Conservation (phyloP, 2,329 filamentous ascomycete genomes). For the Penicillium vulpinum region DNA sequence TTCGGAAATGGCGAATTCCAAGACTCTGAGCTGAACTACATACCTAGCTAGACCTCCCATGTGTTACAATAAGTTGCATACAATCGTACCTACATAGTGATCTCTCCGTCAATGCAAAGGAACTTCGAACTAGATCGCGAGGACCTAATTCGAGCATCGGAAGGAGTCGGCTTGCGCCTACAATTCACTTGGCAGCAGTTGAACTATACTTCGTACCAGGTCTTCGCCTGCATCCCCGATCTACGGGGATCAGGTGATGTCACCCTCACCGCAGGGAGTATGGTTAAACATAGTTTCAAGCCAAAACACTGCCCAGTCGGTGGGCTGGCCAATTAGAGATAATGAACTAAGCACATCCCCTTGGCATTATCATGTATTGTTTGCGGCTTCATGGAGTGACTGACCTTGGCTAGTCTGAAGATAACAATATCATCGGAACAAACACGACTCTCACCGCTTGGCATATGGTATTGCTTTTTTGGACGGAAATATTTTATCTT, state of each 20-base stretch:
- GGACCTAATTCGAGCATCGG: not conserved
- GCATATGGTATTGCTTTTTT: conserved; percentile 5
- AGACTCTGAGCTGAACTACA: not conserved
- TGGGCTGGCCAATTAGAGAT: not conserved
- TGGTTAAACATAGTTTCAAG: not conserved
- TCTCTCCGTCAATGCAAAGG: not conserved
- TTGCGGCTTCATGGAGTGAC: not conserved
- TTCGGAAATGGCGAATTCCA: not conserved
- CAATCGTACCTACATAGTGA: not conserved
- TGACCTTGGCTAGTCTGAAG: not conserved
- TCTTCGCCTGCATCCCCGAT: not conserved
- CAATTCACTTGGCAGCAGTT: not conserved
- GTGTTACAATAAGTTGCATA: not conserved
- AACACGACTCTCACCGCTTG: not conserved
- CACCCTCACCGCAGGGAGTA: not conserved
- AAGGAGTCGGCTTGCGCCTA: not conserved
- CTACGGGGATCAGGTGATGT: conserved; percentile 2
- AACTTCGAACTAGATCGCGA: not conserved
- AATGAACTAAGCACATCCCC: not conserved
- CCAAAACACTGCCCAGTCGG: not conserved
- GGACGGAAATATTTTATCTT: not conserved
- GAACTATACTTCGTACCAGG: not conserved
- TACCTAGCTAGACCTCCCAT: not conserved
- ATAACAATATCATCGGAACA: not conserved
- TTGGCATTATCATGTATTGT: not conserved